These are phyloP conservation scores for Cicer bijugum DNA, from an alignment of 306 rosid genomes.

Conservation along the genomic window DNA sequence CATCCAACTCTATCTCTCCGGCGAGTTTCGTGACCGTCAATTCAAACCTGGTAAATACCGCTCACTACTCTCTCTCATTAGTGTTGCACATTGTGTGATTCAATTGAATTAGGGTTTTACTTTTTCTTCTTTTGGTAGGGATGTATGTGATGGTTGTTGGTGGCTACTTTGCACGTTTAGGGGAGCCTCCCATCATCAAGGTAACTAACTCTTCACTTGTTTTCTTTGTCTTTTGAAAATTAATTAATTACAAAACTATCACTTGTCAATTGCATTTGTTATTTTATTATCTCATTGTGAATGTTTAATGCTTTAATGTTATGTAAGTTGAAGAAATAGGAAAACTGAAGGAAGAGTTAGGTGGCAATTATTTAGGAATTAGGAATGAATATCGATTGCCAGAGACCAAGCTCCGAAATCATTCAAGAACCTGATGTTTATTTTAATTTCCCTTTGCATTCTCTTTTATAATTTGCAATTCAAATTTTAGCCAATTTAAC, in stretches of 20 bases:
- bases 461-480: no score
- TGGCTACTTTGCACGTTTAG: conserved; percentile 50
- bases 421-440: no score
- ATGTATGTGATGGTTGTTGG: conserved; percentile 94
- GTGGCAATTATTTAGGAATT: no score
- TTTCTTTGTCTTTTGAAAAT: neutral
- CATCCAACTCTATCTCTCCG: conserved; percentile 60
- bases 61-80: neutral
- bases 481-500: no score
- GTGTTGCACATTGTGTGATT: neutral
- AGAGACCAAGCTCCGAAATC: no score
- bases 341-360: no score
- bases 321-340: no score
- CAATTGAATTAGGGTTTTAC: neutral
- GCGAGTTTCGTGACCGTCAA: conserved; percentile 57
- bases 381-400: no score
- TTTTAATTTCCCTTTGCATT: no score
- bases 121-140: conserved; percentile 49
- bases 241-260: neutral
- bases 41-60: conserved; percentile 60
- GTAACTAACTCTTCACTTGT: conserved; percentile 43
- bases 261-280: neutral
- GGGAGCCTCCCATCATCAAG: conserved; percentile 62
- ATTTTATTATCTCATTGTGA: neutral
- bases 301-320: neutral